Evolutionary conservation across 768 basidiomycete genomes (phyloP), one percentile per base, ranked within the genome.

Genomic region (Mycena chlorophos): DNA sequence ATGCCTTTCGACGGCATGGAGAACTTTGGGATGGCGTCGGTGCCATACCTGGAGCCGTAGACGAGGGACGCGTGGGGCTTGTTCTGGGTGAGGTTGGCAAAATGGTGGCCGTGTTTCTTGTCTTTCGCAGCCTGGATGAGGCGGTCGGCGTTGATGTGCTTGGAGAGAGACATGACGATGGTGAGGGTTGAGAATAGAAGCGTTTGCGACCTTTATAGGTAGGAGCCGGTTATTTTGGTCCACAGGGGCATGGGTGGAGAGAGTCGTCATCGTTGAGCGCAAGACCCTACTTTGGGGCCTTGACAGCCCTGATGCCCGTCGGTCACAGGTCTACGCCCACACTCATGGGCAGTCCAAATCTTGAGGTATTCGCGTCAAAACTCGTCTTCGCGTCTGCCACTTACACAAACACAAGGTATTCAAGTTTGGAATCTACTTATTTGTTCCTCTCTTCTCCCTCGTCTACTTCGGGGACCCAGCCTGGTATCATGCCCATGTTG

Each of bases 371-470:
- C n/a, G n/a, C n/a, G n/a, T n/a, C n/a, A n/a, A n/a, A n/a, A n/a
- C n/a, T n/a, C n/a, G n/a, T n/a, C n/a, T n/a, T n/a, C n/a, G n/a
- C n/a, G n/a, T n/a, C n/a, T n/a, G n/a, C n/a, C n/a, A n/a, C n/a
- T n/a, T n/a, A n/a, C n/a, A n/a, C n/a, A n/a, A n/a, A n/a, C n/a
- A n/a, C 51, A 92, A 94, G 71, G 81, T 94, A 17, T 91, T 94
- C 85, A 94, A 93, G 73, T 94, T 94, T 63, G 84, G 84, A 3
- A 71, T 92, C 17, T 94, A 94, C 70, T 84, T 94, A 53, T 91
- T 91, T 63, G 85, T 92, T 55, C 92, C 92, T 10, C 83, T 94
- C 54, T 74, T 80, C 43, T 86, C 89, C 22, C 80, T 94, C 65
- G 73, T 92, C 48, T 88, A 93, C 70, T 94, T 90, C 66, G 91